Percentiles rank a stretch among this genome's conserved stretches.
These are phyloP conservation scores for Vaccinium corymbosum DNA, from an alignment of 148 eudicot genomes.

Conservation along the genomic window DNA sequence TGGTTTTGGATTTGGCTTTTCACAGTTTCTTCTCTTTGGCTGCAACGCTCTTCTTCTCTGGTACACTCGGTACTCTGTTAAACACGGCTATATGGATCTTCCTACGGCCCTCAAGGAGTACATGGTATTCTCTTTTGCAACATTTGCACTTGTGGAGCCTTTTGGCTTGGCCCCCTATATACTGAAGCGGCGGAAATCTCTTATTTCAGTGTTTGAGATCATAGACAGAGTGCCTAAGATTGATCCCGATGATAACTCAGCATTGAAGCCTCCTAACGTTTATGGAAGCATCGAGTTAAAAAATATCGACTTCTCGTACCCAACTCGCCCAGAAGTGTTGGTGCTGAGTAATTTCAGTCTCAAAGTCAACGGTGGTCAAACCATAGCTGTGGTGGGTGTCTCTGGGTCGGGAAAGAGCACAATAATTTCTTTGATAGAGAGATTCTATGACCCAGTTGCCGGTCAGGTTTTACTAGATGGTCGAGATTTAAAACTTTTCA, in stretches of 20 bases:
- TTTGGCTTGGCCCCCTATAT: slow-evolving; percentile 98
- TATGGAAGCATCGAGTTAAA: slow-evolving; percentile 94
- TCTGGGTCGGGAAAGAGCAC: slow-evolving; percentile 99
- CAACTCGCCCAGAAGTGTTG: slow-evolving; percentile 79
- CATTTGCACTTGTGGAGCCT: slow-evolving; percentile 98
- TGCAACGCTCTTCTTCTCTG: slow-evolving; percentile 93
- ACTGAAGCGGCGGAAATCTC: slow-evolving; percentile 87
- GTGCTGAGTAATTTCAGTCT: slow-evolving; percentile 90
- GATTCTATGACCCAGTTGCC: slow-evolving; percentile 89
- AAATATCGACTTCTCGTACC: slow-evolving; percentile 79
- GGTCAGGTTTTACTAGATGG: slow-evolving; percentile 89
- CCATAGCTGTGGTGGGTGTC: slow-evolving; percentile 96
- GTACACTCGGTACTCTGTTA: slow-evolving; percentile 77
- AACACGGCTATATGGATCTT: slow-evolving; percentile 46
- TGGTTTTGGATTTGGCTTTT: slow-evolving; percentile 89
- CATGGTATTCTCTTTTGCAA: slow-evolving; percentile 97
- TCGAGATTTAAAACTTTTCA: slow-evolving; percentile 77
- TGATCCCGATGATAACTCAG: slow-evolving; percentile 83
- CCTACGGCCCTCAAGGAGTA: slow-evolving; percentile 88
- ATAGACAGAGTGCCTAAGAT: slow-evolving; percentile 88
- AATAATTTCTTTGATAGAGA: slow-evolving; percentile 84
- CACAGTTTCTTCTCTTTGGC: slow-evolving; percentile 94
- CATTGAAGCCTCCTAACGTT: slow-evolving; percentile 87
- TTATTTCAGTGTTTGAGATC: slow-evolving; percentile 89
- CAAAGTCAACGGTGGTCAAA: slow-evolving; percentile 91